phyloP scores from a whole-genome alignment of 345 rosid genomes.

The Turnera subulata region DNA sequence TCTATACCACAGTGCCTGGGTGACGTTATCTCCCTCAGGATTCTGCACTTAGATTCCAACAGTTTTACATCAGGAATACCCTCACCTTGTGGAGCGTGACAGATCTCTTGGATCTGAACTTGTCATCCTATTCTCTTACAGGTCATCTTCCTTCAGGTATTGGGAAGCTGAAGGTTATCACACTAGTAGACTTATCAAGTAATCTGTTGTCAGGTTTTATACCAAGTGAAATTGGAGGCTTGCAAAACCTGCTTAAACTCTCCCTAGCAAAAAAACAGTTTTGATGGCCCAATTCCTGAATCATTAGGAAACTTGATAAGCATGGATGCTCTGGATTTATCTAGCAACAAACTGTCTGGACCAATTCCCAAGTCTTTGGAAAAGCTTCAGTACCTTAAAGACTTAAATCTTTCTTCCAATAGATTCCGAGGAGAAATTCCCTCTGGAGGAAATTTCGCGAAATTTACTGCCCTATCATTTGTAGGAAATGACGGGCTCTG shows the following conservation, averaged over 20 bases:
- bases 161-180: neutral
- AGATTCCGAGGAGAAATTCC: constrained; percentile 14
- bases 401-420: constrained; percentile 9
- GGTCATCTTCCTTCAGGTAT: neutral
- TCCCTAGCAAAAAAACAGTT: constrained; percentile 2
- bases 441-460: neutral
- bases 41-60: neutral
- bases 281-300: constrained; percentile 3
- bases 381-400: neutral
- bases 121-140: neutral
- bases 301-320: constrained; percentile 6
- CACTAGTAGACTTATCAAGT: neutral
- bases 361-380: constrained; percentile 5
- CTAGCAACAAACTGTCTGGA: constrained; percentile 9
- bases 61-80: neutral
- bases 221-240: neutral
- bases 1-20: neutral
- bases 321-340: neutral
- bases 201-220: constrained; percentile 15
- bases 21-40: neutral
- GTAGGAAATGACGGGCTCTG: constrained; percentile 1
- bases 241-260: neutral
- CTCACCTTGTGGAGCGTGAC: neutral
- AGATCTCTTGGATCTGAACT: neutral
- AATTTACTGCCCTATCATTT: constrained; percentile 6